Conservation (phyloP, 2,329 filamentous ascomycete genomes). For the Botrytis pseudocinerea region DNA sequence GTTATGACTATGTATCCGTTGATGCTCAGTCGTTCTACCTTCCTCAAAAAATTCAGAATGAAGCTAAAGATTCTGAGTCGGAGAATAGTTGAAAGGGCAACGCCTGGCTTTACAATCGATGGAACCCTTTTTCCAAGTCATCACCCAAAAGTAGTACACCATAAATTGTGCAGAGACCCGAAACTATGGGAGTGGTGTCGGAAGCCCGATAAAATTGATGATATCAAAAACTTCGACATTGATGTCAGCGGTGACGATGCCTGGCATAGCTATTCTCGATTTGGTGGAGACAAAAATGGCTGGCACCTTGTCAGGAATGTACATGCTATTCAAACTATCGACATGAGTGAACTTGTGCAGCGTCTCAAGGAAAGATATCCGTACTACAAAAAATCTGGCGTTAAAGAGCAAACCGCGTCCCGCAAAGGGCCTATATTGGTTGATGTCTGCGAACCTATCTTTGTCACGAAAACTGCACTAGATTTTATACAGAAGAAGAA, state of each 20-base stretch:
- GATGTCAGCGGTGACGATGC: neutral
- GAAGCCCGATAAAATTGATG: neutral
- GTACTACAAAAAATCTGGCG: neutral
- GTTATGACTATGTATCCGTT: neutral
- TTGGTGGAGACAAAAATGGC: neutral
- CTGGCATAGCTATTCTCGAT: too few relatives aligned
- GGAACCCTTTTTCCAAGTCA: neutral
- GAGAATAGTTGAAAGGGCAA: neutral
- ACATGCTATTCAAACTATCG: neutral
- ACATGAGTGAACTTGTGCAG: neutral
- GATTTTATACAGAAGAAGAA: neutral
- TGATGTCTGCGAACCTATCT: neutral
- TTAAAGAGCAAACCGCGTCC: neutral
- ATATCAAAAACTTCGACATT: neutral
- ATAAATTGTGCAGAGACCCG: neutral
- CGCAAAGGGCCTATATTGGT: neutral
- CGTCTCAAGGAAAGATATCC: neutral
- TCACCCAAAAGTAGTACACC: neutral
- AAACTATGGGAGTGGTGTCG: neutral
- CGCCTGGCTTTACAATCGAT: neutral
- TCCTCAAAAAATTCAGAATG: neutral
- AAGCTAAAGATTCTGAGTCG: neutral
- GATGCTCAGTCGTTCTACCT: neutral
- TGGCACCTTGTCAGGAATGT: neutral
- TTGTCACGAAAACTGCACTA: neutral